Evolutionary conservation across 352 stramenopile genomes (phyloP).

Genomic region (Phytophthora kernoviae): DNA sequence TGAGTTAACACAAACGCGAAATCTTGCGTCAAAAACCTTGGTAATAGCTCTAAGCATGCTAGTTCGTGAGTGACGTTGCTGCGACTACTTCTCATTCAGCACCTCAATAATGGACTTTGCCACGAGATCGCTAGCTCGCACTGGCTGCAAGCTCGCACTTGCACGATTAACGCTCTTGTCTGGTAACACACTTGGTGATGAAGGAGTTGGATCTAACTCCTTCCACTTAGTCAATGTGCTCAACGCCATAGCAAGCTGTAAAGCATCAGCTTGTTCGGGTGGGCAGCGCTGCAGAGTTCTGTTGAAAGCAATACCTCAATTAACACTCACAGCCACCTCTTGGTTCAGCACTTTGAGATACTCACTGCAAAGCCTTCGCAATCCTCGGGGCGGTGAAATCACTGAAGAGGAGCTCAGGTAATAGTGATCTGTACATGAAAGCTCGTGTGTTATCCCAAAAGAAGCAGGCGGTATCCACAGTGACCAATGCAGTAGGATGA

Average conservation of each 20-base stretch:
- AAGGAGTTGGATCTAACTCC: background rate
- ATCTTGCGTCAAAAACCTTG: too few relatives aligned
- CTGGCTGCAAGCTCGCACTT: conserved; percentile 8
- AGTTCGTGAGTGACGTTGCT: background rate
- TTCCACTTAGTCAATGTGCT: conserved; percentile 43
- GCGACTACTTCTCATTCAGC: conserved; percentile 14
- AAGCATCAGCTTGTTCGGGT: conserved; percentile 4
- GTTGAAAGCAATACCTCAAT: conserved; percentile 1
- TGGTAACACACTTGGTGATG: background rate
- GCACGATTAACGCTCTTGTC: background rate
- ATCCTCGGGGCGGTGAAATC: conserved; percentile 56
- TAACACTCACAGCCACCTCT: background rate
- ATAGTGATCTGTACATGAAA: conserved; percentile 26
- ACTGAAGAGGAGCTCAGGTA: conserved; percentile 73
- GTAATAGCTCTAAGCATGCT: too few relatives aligned
- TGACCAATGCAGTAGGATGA: background rate
- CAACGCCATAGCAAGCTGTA: conserved; percentile 30
- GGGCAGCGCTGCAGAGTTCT: conserved; percentile 18
- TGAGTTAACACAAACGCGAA: too few relatives aligned
- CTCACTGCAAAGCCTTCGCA: conserved; percentile 30
- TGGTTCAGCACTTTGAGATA: background rate
- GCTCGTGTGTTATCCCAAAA: background rate
- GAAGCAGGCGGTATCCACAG: background rate
- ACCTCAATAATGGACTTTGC: conserved; percentile 38
- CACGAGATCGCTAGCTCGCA: conserved; percentile 54